Base-by-base conservation (phyloP, 108 stramenopile species). In the Conticribra weissflogii region DNA sequence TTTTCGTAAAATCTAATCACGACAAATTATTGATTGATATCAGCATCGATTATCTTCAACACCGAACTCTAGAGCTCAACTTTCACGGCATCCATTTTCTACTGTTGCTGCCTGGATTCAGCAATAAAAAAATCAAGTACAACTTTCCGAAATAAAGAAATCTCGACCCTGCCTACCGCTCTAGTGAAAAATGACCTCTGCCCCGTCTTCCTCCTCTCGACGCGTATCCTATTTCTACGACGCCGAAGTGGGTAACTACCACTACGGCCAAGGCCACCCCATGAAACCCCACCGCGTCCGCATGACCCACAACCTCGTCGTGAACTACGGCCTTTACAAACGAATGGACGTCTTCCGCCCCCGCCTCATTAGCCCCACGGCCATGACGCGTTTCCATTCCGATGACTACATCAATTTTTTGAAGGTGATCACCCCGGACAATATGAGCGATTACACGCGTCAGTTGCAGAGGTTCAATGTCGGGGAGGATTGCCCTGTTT, bases 361-460 rank as follows among this genome's bases (percentile, higher is more conserved):
- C 30, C 96, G 93, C 54, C 96, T 96, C 44, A 83, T 98, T 31
- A 87, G 81, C 30, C 93, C 95, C 59, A 91, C 93, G 5, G 94
- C 98, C 44, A 92, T 99, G 94, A 98, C 98, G 18, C 83, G 95
- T 19, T 99, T 99, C 62, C 99, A 99, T 70, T 87, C 89, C 41
- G 98, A 98, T 67, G 99, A 99, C 72, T 99, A 99, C 93, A 94
- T 99, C 78, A 97, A 99, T 65, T 99, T 99, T 59, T 88, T 99
- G 36, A 82, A 92, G 57, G 90, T 94, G 36, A 97, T 99, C 50
- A 97, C 97, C 7, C 99, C 97, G 27, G 99, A 99, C 71, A 99
- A 99, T 75, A 98, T 98, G 96, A 75, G 82, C 15, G 93, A 95
- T 52, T 95, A 94, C 67, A 82, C 86, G 19, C 85, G 97, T 33